phyloP scores from a whole-genome alignment of 495 filamentous ascomycete genomes.

The Cairneyella variabilis region DNA sequence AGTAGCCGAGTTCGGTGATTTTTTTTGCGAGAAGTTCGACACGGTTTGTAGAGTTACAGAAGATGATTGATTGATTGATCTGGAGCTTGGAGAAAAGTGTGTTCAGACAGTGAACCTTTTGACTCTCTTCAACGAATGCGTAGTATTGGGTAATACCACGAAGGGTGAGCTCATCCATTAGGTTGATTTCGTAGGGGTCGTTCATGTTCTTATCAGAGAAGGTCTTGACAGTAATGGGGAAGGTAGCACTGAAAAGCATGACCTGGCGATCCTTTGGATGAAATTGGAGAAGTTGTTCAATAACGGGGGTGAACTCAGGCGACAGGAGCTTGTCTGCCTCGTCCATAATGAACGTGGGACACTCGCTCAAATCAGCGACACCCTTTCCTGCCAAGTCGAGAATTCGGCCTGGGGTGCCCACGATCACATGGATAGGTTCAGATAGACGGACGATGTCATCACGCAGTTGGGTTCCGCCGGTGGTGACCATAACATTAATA shows the following conservation, averaged over 20 bases:
- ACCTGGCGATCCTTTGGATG: constrained; percentile 95
- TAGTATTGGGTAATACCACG: constrained; percentile 99
- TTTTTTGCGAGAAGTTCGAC: constrained; percentile 98
- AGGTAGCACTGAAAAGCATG: constrained; percentile 98
- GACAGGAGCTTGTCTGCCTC: constrained; percentile 97
- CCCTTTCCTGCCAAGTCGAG: constrained; percentile 92
- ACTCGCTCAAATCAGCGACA: constrained; percentile 93
- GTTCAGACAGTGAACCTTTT: constrained; percentile 98
- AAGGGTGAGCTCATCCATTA: constrained; percentile 99
- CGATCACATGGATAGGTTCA: constrained; percentile 94
- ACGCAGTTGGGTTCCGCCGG: constrained; percentile 87
- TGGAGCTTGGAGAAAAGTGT: constrained; percentile 98
- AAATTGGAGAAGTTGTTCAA: constrained; percentile 90
- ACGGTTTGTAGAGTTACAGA: constrained; percentile 98
- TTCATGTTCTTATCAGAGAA: constrained; percentile 99
- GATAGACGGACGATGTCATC: constrained; percentile 96
- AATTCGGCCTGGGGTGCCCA: constrained; percentile 94
- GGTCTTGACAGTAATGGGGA: constrained; percentile 89
- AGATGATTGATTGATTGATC: constrained; percentile 99
- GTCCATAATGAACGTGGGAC: constrained; percentile 98
- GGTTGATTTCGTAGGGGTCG: constrained; percentile 95
- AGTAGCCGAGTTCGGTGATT: constrained; percentile 98
- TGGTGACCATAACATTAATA: constrained; percentile 98
- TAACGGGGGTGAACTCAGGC: constrained; percentile 92
- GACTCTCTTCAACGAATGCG: constrained; percentile 97